Evolutionary conservation across 345 rosid species (phyloP).

Genomic region (Citropsis articulata): DNA sequence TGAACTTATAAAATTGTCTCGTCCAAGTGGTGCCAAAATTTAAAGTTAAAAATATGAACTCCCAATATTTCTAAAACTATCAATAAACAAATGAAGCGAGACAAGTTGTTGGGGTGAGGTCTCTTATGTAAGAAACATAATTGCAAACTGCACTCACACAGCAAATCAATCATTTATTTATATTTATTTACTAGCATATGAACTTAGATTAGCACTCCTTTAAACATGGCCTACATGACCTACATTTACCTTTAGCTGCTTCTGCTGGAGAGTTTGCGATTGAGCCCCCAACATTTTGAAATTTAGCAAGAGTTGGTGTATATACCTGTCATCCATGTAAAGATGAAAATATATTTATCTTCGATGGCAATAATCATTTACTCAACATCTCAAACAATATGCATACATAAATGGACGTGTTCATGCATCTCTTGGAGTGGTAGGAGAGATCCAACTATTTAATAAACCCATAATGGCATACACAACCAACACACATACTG

Average conservation of each 20-base stretch:
- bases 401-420: background rate
- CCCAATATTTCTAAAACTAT: background rate
- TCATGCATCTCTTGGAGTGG: background rate
- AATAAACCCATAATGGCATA: background rate
- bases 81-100: no score
- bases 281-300: conserved; percentile 74
- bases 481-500: background rate
- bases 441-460: background rate
- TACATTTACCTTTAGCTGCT: conserved; percentile 60
- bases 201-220: conserved; percentile 1
- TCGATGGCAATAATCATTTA: background rate
- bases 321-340: conserved; percentile 60
- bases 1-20: background rate
- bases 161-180: background rate
- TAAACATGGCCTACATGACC: conserved; percentile 9
- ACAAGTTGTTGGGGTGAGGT: background rate
- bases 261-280: conserved; percentile 72
- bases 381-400: conserved; percentile 2
- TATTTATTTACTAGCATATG: background rate
- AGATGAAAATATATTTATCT: background rate
- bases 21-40: background rate
- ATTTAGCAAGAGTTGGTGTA: conserved; percentile 67
- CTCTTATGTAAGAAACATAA: background rate
- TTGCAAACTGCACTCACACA: conserved; percentile 3
- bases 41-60: background rate